phyloP scores from a whole-genome alignment of 192 early-diverging fungal species.

The Chytriomyces hyalinus region DNA sequence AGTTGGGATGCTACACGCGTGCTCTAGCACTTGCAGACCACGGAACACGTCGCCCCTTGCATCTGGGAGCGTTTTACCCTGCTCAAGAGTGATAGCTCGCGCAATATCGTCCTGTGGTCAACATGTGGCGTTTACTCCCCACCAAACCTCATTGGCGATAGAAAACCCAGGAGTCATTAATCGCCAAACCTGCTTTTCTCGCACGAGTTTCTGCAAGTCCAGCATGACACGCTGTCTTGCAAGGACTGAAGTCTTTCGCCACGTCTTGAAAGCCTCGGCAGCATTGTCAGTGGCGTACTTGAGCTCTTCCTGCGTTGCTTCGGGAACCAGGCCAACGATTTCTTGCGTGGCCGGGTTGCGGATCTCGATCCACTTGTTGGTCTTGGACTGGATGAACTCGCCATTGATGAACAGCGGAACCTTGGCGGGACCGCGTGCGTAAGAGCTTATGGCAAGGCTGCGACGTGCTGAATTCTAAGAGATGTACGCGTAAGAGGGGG shows the following conservation, averaged over 20 bases:
- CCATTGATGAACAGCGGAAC: constrained; percentile 82
- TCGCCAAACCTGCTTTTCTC: constrained; percentile 63
- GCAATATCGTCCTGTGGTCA: constrained; percentile 69
- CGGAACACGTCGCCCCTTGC: constrained; percentile 62
- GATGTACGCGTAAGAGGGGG: background rate
- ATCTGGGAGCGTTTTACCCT: constrained; percentile 92
- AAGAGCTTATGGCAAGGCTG: background rate
- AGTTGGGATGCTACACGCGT: constrained; percentile 78
- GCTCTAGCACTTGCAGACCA: constrained; percentile 66
- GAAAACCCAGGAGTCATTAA: background rate
- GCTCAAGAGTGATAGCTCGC: constrained; percentile 80
- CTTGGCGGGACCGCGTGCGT: background rate
- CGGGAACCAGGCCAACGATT: constrained; percentile 83
- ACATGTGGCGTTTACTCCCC: background rate
- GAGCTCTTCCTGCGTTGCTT: constrained; percentile 85
- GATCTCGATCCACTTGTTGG: constrained; percentile 85
- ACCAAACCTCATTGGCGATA: background rate
- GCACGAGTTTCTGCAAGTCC: constrained; percentile 84
- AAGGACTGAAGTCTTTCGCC: constrained; percentile 83
- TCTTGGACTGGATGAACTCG: constrained; percentile 86
- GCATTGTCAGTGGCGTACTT: constrained; percentile 75
- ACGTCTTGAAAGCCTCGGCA: constrained; percentile 79
- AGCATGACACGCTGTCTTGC: constrained; percentile 90
- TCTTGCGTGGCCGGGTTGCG: constrained; percentile 94
- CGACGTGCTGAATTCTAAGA: background rate